Evolutionary conservation across 257 asterid species (phyloP).

Genomic region (Nicotiana obtusifolia): DNA sequence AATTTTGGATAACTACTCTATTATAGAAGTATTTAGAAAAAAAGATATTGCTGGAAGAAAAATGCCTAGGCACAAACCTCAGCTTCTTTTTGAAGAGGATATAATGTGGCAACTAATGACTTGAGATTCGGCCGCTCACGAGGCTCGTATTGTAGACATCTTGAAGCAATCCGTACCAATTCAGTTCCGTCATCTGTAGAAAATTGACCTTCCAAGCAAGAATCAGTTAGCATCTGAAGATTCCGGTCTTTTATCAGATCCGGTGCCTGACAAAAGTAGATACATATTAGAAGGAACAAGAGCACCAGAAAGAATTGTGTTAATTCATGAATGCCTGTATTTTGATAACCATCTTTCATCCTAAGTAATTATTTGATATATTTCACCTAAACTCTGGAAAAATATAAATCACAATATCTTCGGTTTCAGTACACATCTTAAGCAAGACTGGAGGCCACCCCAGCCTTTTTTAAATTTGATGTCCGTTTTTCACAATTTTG

Average conservation of each 20-base stretch:
- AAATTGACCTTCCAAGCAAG: slow-evolving; percentile 88
- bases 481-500: neutral
- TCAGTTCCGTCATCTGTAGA: slow-evolving; percentile 79
- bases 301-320: neutral
- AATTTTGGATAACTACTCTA: neutral
- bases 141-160: slow-evolving; percentile 92
- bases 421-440: neutral
- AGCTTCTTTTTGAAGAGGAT: slow-evolving; percentile 73
- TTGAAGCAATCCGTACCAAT: slow-evolving; percentile 79
- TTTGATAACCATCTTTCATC: neutral
- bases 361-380: too few species aligned
- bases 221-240: slow-evolving; percentile 46
- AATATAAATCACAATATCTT: neutral
- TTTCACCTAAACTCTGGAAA: too few species aligned
- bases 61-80: slow-evolving; percentile 43
- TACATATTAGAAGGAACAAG: neutral
- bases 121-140: slow-evolving; percentile 83
- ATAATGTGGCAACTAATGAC: slow-evolving; percentile 52
- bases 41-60: neutral
- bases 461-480: neutral
- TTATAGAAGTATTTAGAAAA: neutral
- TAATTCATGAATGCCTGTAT: neutral
- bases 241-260: slow-evolving; percentile 45
- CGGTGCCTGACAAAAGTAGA: slow-evolving; percentile 32
- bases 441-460: neutral